Base-by-base conservation (phyloP, 164 flowering plant genomes). In the Hamamelis virginiana region DNA sequence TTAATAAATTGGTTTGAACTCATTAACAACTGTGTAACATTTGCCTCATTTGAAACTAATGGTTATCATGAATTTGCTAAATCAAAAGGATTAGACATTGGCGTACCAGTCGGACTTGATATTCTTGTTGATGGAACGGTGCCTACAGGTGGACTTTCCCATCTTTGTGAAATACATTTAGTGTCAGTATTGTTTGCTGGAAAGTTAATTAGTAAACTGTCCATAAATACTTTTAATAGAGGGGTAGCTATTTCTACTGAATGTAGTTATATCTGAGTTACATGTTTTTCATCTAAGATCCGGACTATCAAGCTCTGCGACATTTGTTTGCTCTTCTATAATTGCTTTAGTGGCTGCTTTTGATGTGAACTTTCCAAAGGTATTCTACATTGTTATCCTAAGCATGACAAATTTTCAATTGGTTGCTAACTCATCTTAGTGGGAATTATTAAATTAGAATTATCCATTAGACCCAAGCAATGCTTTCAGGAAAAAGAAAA, bases 221-320 rank as follows among this genome's bases (percentile, higher is more conserved):
- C 48, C 14, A 18, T 26, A 52, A 47, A 44, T 19, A 45, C n/a
- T 3, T 45, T 19, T 33, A 33, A 33, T 33, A 33, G 41, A 33
- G 41, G 41, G 41, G 41, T 33, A 33, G 41, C 41, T 33, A 5
- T 61, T 67, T 1, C 47, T 33, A 22, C 47, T 1, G 6, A 50
- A 19, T 26, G 15, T 46, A 33, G 6, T 64, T 28, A 14, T 48
- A n/a, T 38, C 51, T 44, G 9, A 53, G 13, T n/a, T 43, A 13
- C n/a, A 27, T 72, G 45, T 66, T 72, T 4, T 57, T 66, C 41
- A 61, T 68, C 5, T 69, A 95, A 97, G 99, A 4, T 96, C 99
- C 72, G 99, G 99, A 47, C 67, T 96, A 33, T 96, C 99, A 63
- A 96, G 98, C 80, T 96, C 99, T 44, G 96, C 99, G 14, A 97